A percentile compares a stretch with the other conserved stretches of the same genome.
These are phyloP conservation scores for Fusarium sp. DNA, from an alignment of 2,329 filamentous ascomycete species.

Conservation along the genomic window DNA sequence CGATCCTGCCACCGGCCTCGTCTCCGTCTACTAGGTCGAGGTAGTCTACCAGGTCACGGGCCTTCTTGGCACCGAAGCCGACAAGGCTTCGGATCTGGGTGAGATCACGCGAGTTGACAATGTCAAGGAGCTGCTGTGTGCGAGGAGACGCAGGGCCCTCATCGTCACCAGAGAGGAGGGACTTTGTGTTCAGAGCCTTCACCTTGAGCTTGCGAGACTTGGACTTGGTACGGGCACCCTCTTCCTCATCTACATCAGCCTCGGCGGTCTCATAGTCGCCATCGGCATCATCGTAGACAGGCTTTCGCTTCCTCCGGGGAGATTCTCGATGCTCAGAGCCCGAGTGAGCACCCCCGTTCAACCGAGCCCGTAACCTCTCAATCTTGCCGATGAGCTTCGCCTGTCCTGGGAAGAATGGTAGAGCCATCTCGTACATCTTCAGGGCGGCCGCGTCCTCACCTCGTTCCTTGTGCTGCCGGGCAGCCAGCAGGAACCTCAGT, in stretches of 20 bases:
- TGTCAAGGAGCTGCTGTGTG: slow-evolving; percentile 72
- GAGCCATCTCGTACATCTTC: slow-evolving; percentile 86
- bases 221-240: slow-evolving; percentile 46
- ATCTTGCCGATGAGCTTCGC: slow-evolving; percentile 81
- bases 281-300: slow-evolving; percentile 50
- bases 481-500: slow-evolving; percentile 87
- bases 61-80: slow-evolving; percentile 80
- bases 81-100: slow-evolving; percentile 73
- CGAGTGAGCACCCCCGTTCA: slow-evolving; percentile 51
- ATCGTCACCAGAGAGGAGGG: slow-evolving; percentile 52
- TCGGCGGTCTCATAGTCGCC: slow-evolving; percentile 56
- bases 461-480: slow-evolving; percentile 87
- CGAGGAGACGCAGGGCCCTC: slow-evolving; percentile 63
- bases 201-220: slow-evolving; percentile 50
- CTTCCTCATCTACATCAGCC: slow-evolving; percentile 56
- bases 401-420: slow-evolving; percentile 88
- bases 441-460: slow-evolving; percentile 84
- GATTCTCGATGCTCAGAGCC: slow-evolving; percentile 36
- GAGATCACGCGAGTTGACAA: slow-evolving; percentile 80
- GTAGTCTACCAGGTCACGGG: slow-evolving; percentile 69
- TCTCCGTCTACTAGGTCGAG: slow-evolving; percentile 60
- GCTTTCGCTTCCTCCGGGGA: slow-evolving; percentile 48
- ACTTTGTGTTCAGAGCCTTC: slow-evolving; percentile 42
- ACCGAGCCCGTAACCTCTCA: slow-evolving; percentile 67
- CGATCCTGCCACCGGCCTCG: slow-evolving; percentile 56